A percentile compares a stretch with the other conserved stretches of the same genome.
These are phyloP conservation scores for Amesomyces nigricolor DNA, from an alignment of 2,329 filamentous ascomycete genomes.

Conservation along the genomic window DNA sequence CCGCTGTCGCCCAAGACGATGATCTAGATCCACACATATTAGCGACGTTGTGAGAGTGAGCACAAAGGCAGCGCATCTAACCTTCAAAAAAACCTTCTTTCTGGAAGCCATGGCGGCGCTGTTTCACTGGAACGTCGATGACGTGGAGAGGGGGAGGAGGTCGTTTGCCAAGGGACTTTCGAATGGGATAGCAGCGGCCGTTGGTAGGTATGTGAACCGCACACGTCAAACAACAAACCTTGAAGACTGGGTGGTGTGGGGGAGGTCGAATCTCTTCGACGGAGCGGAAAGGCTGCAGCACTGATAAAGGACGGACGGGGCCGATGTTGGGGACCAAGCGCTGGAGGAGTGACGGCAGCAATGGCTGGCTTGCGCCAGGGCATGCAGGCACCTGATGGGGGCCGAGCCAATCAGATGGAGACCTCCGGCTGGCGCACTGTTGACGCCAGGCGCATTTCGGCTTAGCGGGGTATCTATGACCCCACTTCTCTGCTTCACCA, in stretches of 20 bases:
- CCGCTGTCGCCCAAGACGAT: constrained; percentile 99
- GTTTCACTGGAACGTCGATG: constrained; percentile 12
- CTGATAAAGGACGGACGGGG: constrained; percentile 12
- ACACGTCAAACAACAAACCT: neutral
- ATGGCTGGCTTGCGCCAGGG: constrained; percentile 5
- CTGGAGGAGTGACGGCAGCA: constrained; percentile 17
- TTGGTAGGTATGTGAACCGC: neutral
- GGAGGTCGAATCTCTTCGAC: neutral
- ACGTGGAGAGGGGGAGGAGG: constrained; percentile 10
- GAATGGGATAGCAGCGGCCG: neutral
- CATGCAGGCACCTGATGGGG: constrained; percentile 16
- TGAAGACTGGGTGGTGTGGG: neutral
- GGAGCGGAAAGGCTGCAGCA: neutral
- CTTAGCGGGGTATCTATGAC: neutral
- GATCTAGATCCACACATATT: constrained; percentile 54
- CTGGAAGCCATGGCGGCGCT: constrained; percentile 61
- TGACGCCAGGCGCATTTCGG: constrained; percentile 15
- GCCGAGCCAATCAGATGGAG: constrained; percentile 17
- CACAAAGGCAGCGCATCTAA: constrained; percentile 35
- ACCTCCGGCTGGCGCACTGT: constrained; percentile 9
- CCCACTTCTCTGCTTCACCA: neutral
- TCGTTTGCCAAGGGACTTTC: neutral
- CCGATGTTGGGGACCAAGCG: constrained; percentile 10
- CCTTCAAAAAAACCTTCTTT: constrained; percentile 90
- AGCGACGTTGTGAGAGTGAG: neutral